Conservation (phyloP, 2,329 filamentous ascomycete species). For the Pyrenochaeta sp. region DNA sequence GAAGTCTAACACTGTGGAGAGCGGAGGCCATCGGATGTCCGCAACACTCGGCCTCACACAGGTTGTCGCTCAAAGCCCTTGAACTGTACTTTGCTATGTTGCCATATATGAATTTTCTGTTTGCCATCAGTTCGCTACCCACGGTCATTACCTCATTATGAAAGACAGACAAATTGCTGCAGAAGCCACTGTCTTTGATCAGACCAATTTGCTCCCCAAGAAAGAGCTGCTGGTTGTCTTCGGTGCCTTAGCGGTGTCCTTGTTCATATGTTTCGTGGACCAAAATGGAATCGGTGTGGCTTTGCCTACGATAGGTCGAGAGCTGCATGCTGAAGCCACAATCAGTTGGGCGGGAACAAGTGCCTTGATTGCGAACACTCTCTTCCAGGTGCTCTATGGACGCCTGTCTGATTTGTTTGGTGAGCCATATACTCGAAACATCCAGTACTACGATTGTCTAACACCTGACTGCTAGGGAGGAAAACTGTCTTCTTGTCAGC, state of each 20-base stretch:
- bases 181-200: conserved; percentile 38
- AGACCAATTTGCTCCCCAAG: conserved; percentile 65
- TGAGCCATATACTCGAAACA: conserved; percentile 48
- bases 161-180: conserved; percentile 20
- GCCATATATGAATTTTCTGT: neutral
- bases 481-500: conserved; percentile 60
- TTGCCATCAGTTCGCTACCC: neutral
- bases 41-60: no score
- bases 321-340: conserved; percentile 53
- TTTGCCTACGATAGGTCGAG: conserved; percentile 47
- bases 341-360: conserved; percentile 66
- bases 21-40: neutral
- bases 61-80: neutral
- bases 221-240: conserved; percentile 62
- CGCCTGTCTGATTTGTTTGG: conserved; percentile 69
- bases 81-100: neutral
- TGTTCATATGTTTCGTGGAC: conserved; percentile 66
- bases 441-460: conserved; percentile 27
- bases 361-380: conserved; percentile 65
- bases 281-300: conserved; percentile 63
- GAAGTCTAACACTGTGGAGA: neutral
- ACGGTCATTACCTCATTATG: conserved; percentile 3
- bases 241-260: conserved; percentile 59
- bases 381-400: conserved; percentile 72
- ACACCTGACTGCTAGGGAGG: conserved; percentile 10